phyloP scores from a whole-genome alignment of 306 rosid genomes.

The Inga oerstediana region DNA sequence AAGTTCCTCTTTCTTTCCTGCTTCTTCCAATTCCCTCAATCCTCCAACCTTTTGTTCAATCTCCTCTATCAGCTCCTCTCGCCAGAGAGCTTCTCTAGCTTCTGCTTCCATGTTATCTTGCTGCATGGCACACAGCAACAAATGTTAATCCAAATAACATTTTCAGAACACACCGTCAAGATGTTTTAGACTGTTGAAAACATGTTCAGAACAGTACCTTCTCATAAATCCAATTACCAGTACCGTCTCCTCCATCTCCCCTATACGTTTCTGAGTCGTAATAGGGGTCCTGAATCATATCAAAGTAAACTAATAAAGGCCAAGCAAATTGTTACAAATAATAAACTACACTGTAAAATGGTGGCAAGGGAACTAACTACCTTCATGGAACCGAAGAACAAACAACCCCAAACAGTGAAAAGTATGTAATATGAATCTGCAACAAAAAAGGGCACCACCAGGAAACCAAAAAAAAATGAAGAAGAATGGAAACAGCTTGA shows the following conservation, averaged over 20 bases:
- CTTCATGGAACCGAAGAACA: constrained; percentile 93
- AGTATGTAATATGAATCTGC: constrained; percentile 48
- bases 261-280: constrained; percentile 82
- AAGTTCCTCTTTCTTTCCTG: constrained; percentile 10
- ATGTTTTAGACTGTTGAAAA: not conserved
- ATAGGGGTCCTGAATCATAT: constrained; percentile 73
- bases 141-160: too few relatives aligned
- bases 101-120: constrained; percentile 1
- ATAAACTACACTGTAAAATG: not conserved
- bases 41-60: constrained; percentile 18
- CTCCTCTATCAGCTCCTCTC: constrained; percentile 17
- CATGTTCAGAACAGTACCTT: constrained; percentile 52
- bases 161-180: too few relatives aligned
- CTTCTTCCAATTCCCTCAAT: constrained; percentile 11
- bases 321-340: not conserved
- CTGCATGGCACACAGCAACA: not conserved
- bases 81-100: constrained; percentile 15
- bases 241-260: constrained; percentile 91
- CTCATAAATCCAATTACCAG: constrained; percentile 88
- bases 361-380: constrained; percentile 31
- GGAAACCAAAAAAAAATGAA: not conserved
- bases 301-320: not conserved
- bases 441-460: constrained; percentile 1
- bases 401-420: constrained; percentile 93
- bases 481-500: not conserved